Evolutionary conservation across 257 asterid genomes (phyloP), one percentile per base, ranked within the genome.

Genomic region (Solanum acaule): DNA sequence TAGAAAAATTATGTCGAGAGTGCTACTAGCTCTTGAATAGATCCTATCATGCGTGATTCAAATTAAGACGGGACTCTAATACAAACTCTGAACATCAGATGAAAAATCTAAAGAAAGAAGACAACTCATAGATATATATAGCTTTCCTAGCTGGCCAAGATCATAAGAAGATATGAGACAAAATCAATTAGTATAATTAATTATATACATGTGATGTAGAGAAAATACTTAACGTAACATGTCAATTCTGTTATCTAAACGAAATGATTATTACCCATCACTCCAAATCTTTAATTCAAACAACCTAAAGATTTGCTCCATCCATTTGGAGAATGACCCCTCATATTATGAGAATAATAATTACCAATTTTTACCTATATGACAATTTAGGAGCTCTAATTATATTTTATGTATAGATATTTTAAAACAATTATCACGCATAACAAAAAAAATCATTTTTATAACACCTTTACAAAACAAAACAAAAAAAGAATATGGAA

Each of bases 91-190:
- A 52, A 52, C 2, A 52, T 4, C 10, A 6, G 10, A 0, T 52
- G 2, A 52, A 52, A 52, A 6, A 16, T 52, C 9, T 1, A 6
- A 52, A 52, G 4, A 6, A 52, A 52, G 10, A 52, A 16, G 68
- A 46, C 29, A 81, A 10, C 68, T 79, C 14, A 78, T 42, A 42
- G n/a, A 40, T 49, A 49, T 5, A 16, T 71, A 44, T 81, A 81
- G 23, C 63, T 78, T 40, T 33, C 8, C 14, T 81, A 81, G 86
- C 40, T 81, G 86, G 68, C 86, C 27, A 81, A 81, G 29, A 44
- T 81, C 68, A 81, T 79, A 44, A 79, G 67, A 34, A 79, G 40
- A 81, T 81, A 79, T 79, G 40, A 79, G 38, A 78, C n/a, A 79
- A 77, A 44, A 34, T 44, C 15, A 42, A 25, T 78, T 78, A 42